Evolutionary conservation across 306 rosid genomes (phyloP), one percentile per base, ranked within the genome.

Genomic region (Pueraria montana): DNA sequence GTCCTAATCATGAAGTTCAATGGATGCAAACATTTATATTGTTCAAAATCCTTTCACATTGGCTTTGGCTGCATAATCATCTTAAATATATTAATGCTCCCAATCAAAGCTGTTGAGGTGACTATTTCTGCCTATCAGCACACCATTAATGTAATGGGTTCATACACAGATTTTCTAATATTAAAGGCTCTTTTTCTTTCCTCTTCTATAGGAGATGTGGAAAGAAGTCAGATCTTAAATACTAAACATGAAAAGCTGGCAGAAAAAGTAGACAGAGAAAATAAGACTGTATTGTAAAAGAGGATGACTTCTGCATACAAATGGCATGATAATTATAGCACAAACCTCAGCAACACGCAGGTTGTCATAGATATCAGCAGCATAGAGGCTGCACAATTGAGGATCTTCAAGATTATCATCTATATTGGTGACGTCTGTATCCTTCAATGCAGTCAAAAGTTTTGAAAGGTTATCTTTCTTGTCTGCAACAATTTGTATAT

Each of bases 331-430:
- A 45, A 78, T 53, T 36, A 72, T 11, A 30, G 53, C 68, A 82
- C 91, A 85, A 75, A 95, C 99, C 99, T 96, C 98, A 71, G 88
- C 87, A 79, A 88, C 95, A 70, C 89, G 88, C 70, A 90, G 82
- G 82, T 85, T 85, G 71, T 84, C 73, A 55, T 92, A 94, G 88
- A 96, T 94, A 77, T 89, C 98, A 82, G 85, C 67, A 17, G 92
- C 98, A 87, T 96, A 96, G 81, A 68, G 72, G 74, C 90, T 83
- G 88, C 98, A 96, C 30, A 87, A 65, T 56, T 79, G 95, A 84
- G 94, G 87, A 82, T 96, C 97, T 50, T 77, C 90, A 81, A 80
- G 48, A 77, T 89, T 91, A 38, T 86, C 90, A 85, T 96, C 99
- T 85, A 96, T 91, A 72, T 90, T 82, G 48, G 70, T 46, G 49